phyloP scores from a whole-genome alignment of 1,284 basidiomycete genomes.

The Fomitopsis pinicola region DNA sequence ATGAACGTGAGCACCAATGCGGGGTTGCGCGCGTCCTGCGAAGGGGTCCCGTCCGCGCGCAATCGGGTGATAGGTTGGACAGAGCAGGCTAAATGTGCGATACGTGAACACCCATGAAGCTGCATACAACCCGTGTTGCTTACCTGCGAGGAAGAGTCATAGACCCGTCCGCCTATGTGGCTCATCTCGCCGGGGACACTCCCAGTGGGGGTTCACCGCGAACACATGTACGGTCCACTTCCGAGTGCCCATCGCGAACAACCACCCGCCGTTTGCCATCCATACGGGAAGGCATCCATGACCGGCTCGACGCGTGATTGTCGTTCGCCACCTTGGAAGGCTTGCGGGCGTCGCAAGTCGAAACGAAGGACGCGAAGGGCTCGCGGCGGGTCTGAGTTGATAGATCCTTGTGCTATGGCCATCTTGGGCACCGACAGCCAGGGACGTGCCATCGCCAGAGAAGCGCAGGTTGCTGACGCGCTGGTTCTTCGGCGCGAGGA shows the following conservation, averaged over 20 bases:
- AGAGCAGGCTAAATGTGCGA: conserved; percentile 38
- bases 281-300: neutral
- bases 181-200: conserved; percentile 63
- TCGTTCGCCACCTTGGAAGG: neutral
- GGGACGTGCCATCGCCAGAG: conserved; percentile 51
- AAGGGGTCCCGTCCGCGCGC: conserved; percentile 32
- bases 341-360: neutral
- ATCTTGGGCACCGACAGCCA: conserved; percentile 56
- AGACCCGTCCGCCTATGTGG: conserved; percentile 55
- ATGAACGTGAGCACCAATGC: conserved; percentile 53
- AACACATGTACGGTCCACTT: conserved; percentile 72
- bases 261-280: conserved; percentile 55
- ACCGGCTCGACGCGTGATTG: neutral
- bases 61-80: conserved; percentile 56
- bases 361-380: conserved; percentile 13
- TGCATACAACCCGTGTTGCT: conserved; percentile 31
- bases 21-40: conserved; percentile 34
- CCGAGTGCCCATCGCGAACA: conserved; percentile 65
- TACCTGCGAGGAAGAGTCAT: conserved; percentile 42
- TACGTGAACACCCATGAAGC: neutral
- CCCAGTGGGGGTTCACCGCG: conserved; percentile 73
- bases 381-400: conserved; percentile 40
- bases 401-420: conserved; percentile 61
- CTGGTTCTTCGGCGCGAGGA: conserved; percentile 42
- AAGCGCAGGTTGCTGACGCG: conserved; percentile 53